phyloP scores from a whole-genome alignment of 352 stramenopile species.

The Globisporangium nagaii region DNA sequence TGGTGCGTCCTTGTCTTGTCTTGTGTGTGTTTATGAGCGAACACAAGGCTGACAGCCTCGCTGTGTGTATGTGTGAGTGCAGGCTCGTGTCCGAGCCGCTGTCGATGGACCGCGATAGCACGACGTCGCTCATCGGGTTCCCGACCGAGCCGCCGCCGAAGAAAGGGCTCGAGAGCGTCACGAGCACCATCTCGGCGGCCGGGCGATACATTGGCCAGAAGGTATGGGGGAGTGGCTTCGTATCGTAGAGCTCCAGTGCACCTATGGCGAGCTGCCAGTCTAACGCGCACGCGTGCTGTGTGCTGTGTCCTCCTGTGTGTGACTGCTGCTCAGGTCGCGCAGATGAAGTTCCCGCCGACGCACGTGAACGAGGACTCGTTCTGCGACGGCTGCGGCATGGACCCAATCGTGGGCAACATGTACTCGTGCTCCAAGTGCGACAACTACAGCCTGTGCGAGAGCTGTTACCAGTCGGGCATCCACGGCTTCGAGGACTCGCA shows the following conservation, averaged over 20 bases:
- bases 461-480: conserved; percentile 79
- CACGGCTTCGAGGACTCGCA: conserved; percentile 82
- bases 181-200: conserved; percentile 61
- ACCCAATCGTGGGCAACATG: conserved; percentile 85
- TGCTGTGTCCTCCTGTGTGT: no score
- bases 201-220: conserved; percentile 77
- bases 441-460: conserved; percentile 81
- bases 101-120: conserved; percentile 73
- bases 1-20: conserved; percentile 24
- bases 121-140: conserved; percentile 66
- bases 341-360: conserved; percentile 65
- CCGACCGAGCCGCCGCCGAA: conserved; percentile 34
- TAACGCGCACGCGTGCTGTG: no score
- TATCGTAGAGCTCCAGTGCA: no score
- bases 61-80: neutral
- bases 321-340: conserved; percentile 63
- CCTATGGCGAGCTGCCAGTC: no score
- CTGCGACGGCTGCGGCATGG: conserved; percentile 87
- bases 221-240: no score
- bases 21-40: neutral
- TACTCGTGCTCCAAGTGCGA: conserved; percentile 84
- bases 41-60: neutral
- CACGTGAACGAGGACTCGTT: conserved; percentile 88
- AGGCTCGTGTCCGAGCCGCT: conserved; percentile 83
- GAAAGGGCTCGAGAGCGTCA: conserved; percentile 45